phyloP scores from a whole-genome alignment of 2,329 filamentous ascomycete genomes.

The Penicillium sp. region DNA sequence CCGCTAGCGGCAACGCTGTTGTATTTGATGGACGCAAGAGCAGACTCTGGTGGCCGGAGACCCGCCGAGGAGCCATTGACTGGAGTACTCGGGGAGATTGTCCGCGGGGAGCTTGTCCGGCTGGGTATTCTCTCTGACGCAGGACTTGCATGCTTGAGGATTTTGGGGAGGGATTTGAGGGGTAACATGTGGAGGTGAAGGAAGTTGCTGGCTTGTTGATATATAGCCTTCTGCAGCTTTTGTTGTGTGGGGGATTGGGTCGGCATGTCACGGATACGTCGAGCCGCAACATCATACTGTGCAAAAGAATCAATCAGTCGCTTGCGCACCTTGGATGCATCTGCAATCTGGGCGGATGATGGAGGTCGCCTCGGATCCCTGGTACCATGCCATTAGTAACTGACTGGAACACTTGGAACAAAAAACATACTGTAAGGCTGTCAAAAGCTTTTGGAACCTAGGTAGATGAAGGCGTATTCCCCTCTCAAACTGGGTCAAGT shows the following conservation, averaged over 20 bases:
- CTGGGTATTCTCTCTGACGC: constrained; percentile 41
- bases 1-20: constrained; percentile 50
- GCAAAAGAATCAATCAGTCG: constrained; percentile 83
- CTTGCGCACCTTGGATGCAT: constrained; percentile 86
- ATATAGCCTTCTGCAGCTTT: constrained; percentile 75
- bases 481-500: constrained; percentile 79
- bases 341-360: constrained; percentile 68
- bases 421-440: constrained; percentile 61
- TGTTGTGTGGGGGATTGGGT: constrained; percentile 70
- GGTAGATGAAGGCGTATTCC: constrained; percentile 80
- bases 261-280: constrained; percentile 74
- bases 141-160: constrained; percentile 62
- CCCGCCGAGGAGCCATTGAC: constrained; percentile 23
- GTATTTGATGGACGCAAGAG: constrained; percentile 60
- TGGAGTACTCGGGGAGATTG: constrained; percentile 24
- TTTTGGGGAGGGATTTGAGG: constrained; percentile 68
- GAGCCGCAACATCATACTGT: constrained; percentile 80
- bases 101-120: constrained; percentile 16
- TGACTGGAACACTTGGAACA: not conserved
- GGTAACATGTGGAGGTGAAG: constrained; percentile 89
- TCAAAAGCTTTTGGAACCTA: constrained; percentile 74
- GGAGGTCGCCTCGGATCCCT: constrained; percentile 64
- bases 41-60: constrained; percentile 39
- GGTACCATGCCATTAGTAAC: constrained; percentile 9
- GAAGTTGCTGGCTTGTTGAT: constrained; percentile 77